Percentiles rank a stretch among this genome's conserved stretches.
Conservation (phyloP, 805 yeast genomes). For the Pichia paraexigua region DNA sequence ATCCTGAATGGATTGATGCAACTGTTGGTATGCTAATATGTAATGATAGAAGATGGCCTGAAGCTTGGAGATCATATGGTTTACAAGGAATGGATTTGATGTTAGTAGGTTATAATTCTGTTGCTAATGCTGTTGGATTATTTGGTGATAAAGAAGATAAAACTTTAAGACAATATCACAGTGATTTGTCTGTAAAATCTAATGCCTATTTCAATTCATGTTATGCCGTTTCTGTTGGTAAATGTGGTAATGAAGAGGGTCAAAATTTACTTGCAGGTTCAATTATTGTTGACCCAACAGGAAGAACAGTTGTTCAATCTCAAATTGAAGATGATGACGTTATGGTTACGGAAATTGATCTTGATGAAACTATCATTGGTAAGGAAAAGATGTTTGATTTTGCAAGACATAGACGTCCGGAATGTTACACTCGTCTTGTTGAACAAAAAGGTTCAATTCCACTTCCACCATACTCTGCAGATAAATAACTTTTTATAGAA, state of each 20-base stretch:
- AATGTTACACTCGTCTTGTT: constrained; percentile 22
- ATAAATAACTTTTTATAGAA: not conserved
- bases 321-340: constrained; percentile 14
- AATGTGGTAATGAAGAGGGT: constrained; percentile 31
- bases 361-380: constrained; percentile 30
- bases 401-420: constrained; percentile 32
- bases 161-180: constrained; percentile 26
- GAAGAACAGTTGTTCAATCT: constrained; percentile 28
- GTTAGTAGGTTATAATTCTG: constrained; percentile 31
- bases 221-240: constrained; percentile 30
- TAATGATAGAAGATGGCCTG: constrained; percentile 37
- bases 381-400: constrained; percentile 32
- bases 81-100: constrained; percentile 35
- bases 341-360: constrained; percentile 27
- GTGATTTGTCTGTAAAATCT: constrained; percentile 28
- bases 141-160: constrained; percentile 28
- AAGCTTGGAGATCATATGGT: constrained; percentile 33
- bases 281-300: constrained; percentile 31
- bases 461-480: constrained; percentile 2
- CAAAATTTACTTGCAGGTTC: constrained; percentile 32
- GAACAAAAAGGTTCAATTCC: constrained; percentile 25
- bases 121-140: constrained; percentile 28
- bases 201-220: constrained; percentile 30
- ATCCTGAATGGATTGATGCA: constrained; percentile 27
- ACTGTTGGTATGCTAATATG: constrained; percentile 33